Evolutionary conservation across 2,329 filamentous ascomycete species (phyloP).

Genomic region (Aspergillus udagawae): DNA sequence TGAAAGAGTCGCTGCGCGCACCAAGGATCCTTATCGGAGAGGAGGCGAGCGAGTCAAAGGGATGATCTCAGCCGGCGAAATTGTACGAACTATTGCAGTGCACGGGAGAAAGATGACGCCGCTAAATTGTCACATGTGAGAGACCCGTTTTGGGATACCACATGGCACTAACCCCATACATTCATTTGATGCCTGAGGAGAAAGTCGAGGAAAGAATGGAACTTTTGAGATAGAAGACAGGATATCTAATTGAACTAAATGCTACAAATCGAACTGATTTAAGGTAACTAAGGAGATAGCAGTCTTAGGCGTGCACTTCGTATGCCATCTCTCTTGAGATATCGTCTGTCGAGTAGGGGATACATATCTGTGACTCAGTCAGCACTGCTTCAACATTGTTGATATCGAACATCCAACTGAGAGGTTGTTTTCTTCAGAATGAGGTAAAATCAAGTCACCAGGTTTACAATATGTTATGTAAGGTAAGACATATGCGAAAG

Average conservation of each 20-base stretch:
- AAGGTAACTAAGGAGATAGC: neutral
- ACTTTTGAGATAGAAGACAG: neutral
- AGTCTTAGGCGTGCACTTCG: neutral
- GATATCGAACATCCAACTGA: neutral
- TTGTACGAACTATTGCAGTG: neutral
- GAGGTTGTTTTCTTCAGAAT: neutral
- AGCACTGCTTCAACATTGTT: neutral
- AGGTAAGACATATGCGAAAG: neutral
- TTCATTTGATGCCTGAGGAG: neutral
- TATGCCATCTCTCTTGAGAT: neutral
- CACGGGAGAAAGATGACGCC: neutral
- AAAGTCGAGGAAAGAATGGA: neutral
- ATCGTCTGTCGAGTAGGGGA: neutral
- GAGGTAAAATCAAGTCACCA: neutral
- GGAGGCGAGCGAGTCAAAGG: neutral
- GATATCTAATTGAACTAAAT: neutral
- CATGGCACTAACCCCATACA: neutral
- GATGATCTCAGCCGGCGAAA: neutral
- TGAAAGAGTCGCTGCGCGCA: neutral
- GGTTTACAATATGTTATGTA: neutral
- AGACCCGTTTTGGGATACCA: neutral
- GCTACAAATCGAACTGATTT: neutral
- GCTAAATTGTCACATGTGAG: neutral
- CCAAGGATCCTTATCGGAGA: neutral
- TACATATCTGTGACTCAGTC: neutral